Evolutionary conservation across 2,329 filamentous ascomycete species (phyloP).

Genomic region (Cladosporium sp.): DNA sequence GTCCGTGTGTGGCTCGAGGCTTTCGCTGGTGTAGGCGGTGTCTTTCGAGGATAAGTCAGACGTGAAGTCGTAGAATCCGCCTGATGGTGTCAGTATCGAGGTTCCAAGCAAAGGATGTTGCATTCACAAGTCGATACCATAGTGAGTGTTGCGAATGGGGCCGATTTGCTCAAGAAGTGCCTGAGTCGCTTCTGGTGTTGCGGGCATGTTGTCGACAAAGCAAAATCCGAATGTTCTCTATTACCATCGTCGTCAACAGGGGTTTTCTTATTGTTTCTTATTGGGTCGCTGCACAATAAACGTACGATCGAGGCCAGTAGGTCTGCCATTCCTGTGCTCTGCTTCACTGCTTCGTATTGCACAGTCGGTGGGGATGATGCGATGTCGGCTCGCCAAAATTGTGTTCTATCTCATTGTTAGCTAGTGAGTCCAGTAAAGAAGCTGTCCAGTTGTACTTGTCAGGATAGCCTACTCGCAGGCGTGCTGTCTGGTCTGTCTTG

Average conservation of each 20-base stretch:
- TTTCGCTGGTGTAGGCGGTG: conserved; percentile 71
- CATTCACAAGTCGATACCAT: conserved; percentile 49
- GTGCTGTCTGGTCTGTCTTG: neutral
- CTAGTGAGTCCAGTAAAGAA: neutral
- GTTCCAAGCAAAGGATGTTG: neutral
- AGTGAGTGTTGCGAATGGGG: conserved; percentile 86
- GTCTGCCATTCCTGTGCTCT: conserved; percentile 20
- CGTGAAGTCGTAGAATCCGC: conserved; percentile 80
- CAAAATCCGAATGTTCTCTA: conserved; percentile 70
- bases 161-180: conserved; percentile 74
- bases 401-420: conserved; percentile 16
- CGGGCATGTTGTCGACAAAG: conserved; percentile 68
- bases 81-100: conserved; percentile 26
- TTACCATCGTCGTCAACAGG: neutral
- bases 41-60: conserved; percentile 76
- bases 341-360: conserved; percentile 17
- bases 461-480: conserved; percentile 6
- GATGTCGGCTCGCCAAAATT: conserved; percentile 25
- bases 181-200: conserved; percentile 67
- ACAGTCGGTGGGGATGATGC: conserved; percentile 24
- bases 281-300: neutral
- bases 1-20: conserved; percentile 83
- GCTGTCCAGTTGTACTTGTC: conserved; percentile 18
- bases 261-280: neutral
- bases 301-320: conserved; percentile 24